A percentile compares a stretch with the other conserved stretches of the same genome.
These are phyloP conservation scores for Lathyrus tuberosus DNA, from an alignment of 306 rosid species.

Conservation along the genomic window DNA sequence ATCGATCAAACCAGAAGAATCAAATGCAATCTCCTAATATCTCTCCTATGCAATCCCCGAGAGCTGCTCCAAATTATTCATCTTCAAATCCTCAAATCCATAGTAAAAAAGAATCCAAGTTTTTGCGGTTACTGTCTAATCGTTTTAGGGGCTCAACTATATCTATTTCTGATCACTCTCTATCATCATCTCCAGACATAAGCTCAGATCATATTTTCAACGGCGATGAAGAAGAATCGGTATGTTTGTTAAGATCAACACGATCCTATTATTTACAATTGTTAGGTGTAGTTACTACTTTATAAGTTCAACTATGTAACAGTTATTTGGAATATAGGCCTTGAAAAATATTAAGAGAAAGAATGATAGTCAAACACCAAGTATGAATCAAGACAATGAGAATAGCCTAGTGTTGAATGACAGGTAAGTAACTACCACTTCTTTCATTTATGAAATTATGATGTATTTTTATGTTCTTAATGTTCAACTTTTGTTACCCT, in stretches of 20 bases:
- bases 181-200: slow-evolving; percentile 55
- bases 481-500: slow-evolving; percentile 31
- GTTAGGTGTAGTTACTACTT: slow-evolving; percentile 17
- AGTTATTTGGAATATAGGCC: slow-evolving; percentile 49
- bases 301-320: slow-evolving; percentile 39
- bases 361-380: slow-evolving; percentile 36
- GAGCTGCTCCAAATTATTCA: slow-evolving; percentile 42
- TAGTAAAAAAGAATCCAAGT: slow-evolving; percentile 46
- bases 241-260: slow-evolving; percentile 38
- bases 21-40: slow-evolving; percentile 54
- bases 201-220: slow-evolving; percentile 58
- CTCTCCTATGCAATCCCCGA: slow-evolving; percentile 71
- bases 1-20: slow-evolving; percentile 46
- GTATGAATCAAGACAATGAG: slow-evolving; percentile 51
- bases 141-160: slow-evolving; percentile 46
- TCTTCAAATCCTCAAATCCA: slow-evolving; percentile 44
- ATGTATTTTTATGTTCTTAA: neutral
- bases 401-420: slow-evolving; percentile 48
- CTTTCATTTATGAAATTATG: slow-evolving; percentile 2
- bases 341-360: slow-evolving; percentile 46
- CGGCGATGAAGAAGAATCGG: slow-evolving; percentile 64
- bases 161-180: slow-evolving; percentile 49
- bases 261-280: slow-evolving; percentile 16
- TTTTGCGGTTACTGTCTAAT: slow-evolving; percentile 59
- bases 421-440: slow-evolving; percentile 63